Percentiles rank a stretch among this genome's conserved stretches.
phyloP scores from a whole-genome alignment of 2,329 filamentous ascomycete species.

The Colletotrichum liaoningense region DNA sequence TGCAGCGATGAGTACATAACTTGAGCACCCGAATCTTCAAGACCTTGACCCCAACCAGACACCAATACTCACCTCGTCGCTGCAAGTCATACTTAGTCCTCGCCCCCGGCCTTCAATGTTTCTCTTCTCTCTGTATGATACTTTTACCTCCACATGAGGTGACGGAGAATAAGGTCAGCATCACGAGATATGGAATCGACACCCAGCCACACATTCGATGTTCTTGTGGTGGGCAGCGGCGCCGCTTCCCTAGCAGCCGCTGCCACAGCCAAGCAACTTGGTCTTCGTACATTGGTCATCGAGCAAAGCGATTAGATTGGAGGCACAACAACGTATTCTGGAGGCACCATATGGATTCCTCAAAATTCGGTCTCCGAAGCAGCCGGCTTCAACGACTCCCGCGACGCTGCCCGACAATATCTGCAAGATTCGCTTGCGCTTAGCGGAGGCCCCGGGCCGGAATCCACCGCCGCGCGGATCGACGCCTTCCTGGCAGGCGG shows the following conservation, averaged over 20 bases:
- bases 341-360: slow-evolving; percentile 48
- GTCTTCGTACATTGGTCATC: slow-evolving; percentile 43
- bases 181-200: neutral
- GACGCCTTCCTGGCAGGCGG: slow-evolving; percentile 44
- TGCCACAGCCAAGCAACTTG: slow-evolving; percentile 39
- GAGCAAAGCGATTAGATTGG: slow-evolving; percentile 47
- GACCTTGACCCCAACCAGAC: too few species aligned
- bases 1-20: too few species aligned
- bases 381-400: slow-evolving; percentile 39
- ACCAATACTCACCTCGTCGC: too few species aligned
- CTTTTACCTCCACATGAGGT: too few species aligned
- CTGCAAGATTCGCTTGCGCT: slow-evolving; percentile 40
- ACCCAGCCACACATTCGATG: neutral
- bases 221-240: slow-evolving; percentile 46
- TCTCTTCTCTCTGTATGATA: too few species aligned
- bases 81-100: too few species aligned
- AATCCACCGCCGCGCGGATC: slow-evolving; percentile 41
- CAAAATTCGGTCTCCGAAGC: slow-evolving; percentile 40
- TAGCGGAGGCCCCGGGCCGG: slow-evolving; percentile 40
- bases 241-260: slow-evolving; percentile 45
- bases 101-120: too few species aligned
- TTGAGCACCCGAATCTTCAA: too few species aligned
- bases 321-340: slow-evolving; percentile 47
- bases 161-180: too few species aligned
- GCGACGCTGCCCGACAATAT: slow-evolving; percentile 41